Percentiles rank a stretch among this genome's conserved stretches.
Evolutionary conservation across 176 grass and related monocot species (phyloP).

Genomic region (Coix lacrymajobi): DNA sequence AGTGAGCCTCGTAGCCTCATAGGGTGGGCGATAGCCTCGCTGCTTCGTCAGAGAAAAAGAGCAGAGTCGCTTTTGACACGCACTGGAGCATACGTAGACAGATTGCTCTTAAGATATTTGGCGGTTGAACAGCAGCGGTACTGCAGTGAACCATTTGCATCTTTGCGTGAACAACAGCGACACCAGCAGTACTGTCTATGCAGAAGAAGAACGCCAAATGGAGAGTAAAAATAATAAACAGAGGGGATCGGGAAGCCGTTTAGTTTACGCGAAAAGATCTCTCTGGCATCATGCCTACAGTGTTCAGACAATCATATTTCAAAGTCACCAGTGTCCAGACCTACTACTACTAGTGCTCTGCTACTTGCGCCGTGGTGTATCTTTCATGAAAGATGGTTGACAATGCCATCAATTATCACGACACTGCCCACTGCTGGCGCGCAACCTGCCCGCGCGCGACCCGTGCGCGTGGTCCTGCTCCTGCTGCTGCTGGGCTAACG

Average conservation of each 20-base stretch:
- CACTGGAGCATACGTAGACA: not conserved
- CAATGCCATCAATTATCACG: not conserved
- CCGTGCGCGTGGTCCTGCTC: no score
- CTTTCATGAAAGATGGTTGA: conserved; percentile 9
- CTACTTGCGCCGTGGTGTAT: not conserved
- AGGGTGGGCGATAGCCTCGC: not conserved
- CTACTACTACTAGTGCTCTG: not conserved
- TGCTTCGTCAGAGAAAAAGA: not conserved
- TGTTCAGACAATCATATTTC: not conserved
- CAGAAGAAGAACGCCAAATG: not conserved
- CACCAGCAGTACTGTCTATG: no score
- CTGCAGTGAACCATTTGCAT: not conserved
- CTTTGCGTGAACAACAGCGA: not conserved
- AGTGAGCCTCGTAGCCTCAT: not conserved
- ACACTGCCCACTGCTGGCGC: not conserved
- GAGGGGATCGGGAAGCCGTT: not conserved
- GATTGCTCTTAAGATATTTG: not conserved
- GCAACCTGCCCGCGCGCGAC: not conserved
- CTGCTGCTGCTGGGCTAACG: no score
- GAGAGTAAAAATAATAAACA: not conserved
- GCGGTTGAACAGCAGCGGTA: not conserved
- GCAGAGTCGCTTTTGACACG: not conserved
- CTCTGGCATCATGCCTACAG: not conserved
- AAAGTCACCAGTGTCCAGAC: not conserved
- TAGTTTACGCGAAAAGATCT: not conserved